These are phyloP conservation scores for Pythium dissotocum DNA, from an alignment of 352 stramenopile genomes.

Conservation along the genomic window DNA sequence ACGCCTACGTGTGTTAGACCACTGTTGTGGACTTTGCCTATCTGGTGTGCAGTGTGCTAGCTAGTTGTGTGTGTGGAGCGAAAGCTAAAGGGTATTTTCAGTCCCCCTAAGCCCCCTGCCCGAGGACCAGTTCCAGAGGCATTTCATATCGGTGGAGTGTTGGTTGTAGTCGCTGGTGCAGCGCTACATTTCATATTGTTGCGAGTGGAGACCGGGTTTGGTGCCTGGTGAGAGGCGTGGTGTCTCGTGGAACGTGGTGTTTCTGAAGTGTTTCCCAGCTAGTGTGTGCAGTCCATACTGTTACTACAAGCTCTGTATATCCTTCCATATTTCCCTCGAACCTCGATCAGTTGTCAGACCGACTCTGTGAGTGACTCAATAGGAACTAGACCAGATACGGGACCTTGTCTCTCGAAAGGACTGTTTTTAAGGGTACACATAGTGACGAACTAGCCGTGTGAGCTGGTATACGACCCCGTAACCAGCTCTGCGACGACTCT, in stretches of 20 bases:
- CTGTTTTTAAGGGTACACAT: not conserved
- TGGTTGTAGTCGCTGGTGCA: not conserved
- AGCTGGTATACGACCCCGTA: not conserved
- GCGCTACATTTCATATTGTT: not conserved
- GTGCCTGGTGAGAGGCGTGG: not conserved
- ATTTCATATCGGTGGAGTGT: not conserved
- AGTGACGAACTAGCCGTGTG: not conserved
- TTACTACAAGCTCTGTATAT: not conserved
- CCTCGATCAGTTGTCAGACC: not conserved
- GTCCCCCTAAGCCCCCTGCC: not conserved
- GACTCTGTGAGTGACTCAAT: not conserved
- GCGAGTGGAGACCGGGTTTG: not conserved
- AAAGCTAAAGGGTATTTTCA: not conserved
- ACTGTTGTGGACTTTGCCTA: too few species aligned
- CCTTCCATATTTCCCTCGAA: not conserved
- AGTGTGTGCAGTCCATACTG: not conserved
- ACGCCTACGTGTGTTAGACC: too few species aligned
- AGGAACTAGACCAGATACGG: not conserved
- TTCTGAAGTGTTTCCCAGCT: not conserved
- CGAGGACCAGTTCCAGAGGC: not conserved
- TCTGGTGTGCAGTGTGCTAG: not conserved
- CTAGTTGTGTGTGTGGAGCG: not conserved
- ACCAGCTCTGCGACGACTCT: not conserved
- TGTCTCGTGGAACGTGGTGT: not conserved
- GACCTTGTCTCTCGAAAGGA: not conserved